phyloP scores from a whole-genome alignment of 805 yeast genomes.

The Pichia kluyveri region DNA sequence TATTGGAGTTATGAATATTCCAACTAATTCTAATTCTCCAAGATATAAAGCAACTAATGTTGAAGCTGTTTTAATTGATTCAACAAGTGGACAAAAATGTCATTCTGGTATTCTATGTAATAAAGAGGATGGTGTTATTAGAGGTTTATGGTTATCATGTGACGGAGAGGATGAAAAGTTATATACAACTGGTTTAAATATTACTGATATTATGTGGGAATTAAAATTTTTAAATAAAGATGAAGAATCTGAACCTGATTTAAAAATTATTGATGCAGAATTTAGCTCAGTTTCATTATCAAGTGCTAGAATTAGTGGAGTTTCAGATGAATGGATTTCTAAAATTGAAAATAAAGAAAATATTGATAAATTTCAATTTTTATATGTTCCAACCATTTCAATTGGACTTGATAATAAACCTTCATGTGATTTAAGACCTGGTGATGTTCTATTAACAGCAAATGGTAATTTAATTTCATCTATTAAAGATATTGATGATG shows the following conservation, averaged over 20 bases:
- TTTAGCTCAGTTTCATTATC: slow-evolving; percentile 58
- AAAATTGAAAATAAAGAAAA: slow-evolving; percentile 42
- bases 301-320: slow-evolving; percentile 80
- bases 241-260: slow-evolving; percentile 37
- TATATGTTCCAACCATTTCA: slow-evolving; percentile 58
- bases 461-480: slow-evolving; percentile 57
- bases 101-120: slow-evolving; percentile 69
- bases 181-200: slow-evolving; percentile 73
- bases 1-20: slow-evolving; percentile 64
- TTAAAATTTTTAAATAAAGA: slow-evolving; percentile 41
- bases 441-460: slow-evolving; percentile 71
- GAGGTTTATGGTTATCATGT: slow-evolving; percentile 81
- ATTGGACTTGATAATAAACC: slow-evolving; percentile 21
- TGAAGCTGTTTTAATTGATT: slow-evolving; percentile 69
- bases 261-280: slow-evolving; percentile 72
- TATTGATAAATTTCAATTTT: slow-evolving; percentile 62
- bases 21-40: slow-evolving; percentile 60
- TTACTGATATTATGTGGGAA: slow-evolving; percentile 52
- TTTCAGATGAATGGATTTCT: slow-evolving; percentile 73
- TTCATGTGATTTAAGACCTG: slow-evolving; percentile 36
- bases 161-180: slow-evolving; percentile 64
- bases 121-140: slow-evolving; percentile 57
- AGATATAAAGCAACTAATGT: slow-evolving; percentile 79
- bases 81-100: slow-evolving; percentile 63
- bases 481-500: slow-evolving; percentile 52